phyloP scores from a whole-genome alignment of 1,139 yeast genomes.

The Maudiozyma humilis region DNA sequence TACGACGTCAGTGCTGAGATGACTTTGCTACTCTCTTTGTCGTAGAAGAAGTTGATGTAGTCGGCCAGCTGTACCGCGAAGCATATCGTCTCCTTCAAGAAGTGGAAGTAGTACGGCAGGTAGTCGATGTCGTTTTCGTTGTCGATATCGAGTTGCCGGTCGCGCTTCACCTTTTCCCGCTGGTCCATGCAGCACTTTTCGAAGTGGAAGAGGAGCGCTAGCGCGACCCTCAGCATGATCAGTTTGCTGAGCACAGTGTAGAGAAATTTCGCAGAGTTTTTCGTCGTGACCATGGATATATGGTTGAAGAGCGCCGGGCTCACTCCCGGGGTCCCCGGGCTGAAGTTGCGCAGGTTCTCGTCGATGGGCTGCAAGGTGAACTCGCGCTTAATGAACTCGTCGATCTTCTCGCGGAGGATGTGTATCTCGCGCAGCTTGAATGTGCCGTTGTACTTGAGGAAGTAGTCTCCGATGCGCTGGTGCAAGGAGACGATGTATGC shows the following conservation, averaged over 20 bases:
- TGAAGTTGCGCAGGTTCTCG: conserved; percentile 5
- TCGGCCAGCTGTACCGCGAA: conserved; percentile 15
- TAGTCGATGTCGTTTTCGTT: conserved; percentile 2
- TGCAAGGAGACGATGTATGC: conserved; percentile 22
- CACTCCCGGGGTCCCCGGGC: not conserved
- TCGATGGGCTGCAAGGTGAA: conserved; percentile 9
- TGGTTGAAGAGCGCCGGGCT: conserved; percentile 6
- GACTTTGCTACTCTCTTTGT: conserved; percentile 13
- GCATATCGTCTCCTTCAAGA: conserved; percentile 18
- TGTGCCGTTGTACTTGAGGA: conserved; percentile 14
- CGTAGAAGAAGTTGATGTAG: conserved; percentile 19
- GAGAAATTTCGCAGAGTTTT: conserved; percentile 17
- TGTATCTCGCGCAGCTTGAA: conserved; percentile 18
- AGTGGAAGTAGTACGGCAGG: conserved; percentile 19
- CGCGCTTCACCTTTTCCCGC: conserved; percentile 6
- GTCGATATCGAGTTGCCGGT: not conserved
- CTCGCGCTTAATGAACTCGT: conserved; percentile 13
- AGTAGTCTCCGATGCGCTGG: conserved; percentile 20
- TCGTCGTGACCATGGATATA: conserved; percentile 11
- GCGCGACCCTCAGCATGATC: conserved; percentile 22
- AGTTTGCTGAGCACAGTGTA: conserved; percentile 19
- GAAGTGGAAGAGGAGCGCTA: conserved; percentile 25
- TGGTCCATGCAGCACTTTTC: conserved; percentile 15
- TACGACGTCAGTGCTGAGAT: conserved; percentile 17
- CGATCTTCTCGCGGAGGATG: conserved; percentile 12